Conservation (phyloP, 441 rosid genomes). For the Syzygium syzygioides region DNA sequence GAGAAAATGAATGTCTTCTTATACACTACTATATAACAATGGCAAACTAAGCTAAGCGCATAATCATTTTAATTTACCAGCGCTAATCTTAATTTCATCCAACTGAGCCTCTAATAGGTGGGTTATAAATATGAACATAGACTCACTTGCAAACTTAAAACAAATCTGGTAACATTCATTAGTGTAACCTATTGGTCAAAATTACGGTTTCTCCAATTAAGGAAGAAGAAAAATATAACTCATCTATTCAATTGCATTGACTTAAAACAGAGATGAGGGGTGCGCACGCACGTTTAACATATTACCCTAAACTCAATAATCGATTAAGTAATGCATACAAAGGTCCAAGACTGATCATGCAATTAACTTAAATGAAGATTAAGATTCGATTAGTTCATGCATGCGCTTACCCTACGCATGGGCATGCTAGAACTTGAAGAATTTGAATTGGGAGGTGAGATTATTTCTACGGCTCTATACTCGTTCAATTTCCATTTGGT, state of each 20-base stretch:
- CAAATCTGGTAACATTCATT: not conserved
- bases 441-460: not conserved
- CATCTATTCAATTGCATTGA: not conserved
- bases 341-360: not conserved
- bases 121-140: not conserved
- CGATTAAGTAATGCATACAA: no score
- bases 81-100: not conserved
- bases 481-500: conserved; percentile 87
- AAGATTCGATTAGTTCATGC: not conserved
- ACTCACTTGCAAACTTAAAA: not conserved
- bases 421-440: not conserved
- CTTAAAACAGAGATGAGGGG: no score
- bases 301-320: no score
- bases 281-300: no score
- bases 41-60: not conserved
- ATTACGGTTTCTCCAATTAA: no score
- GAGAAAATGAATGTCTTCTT: not conserved
- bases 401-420: not conserved
- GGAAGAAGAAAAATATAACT: not conserved
- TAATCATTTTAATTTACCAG: not conserved
- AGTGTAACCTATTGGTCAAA: no score
- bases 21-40: not conserved
- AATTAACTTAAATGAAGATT: not conserved
- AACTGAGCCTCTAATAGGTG: not conserved
- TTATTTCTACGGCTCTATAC: conserved; percentile 51